A percentile compares a stretch with the other conserved stretches of the same genome.
These are phyloP conservation scores for Fusarium sp. DNA, from an alignment of 2,329 filamentous ascomycete species.

Conservation along the genomic window DNA sequence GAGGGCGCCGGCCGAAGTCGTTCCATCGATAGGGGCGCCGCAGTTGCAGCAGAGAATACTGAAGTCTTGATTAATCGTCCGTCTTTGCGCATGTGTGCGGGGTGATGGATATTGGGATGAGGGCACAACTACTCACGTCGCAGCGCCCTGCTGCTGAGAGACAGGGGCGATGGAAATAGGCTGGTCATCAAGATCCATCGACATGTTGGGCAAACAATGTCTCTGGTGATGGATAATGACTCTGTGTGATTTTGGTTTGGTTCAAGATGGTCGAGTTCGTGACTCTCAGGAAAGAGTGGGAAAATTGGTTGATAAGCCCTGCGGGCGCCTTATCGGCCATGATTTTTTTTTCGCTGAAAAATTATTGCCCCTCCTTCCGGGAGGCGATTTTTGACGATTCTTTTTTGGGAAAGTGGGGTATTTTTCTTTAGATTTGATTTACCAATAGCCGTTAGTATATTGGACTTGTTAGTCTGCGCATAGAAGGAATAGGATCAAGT, in stretches of 20 bases:
- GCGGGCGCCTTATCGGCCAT: constrained; percentile 42
- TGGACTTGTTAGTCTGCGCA: not conserved
- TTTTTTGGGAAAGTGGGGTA: not conserved
- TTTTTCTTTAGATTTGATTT: not conserved
- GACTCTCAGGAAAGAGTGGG: constrained; percentile 43
- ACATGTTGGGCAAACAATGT: constrained; percentile 48
- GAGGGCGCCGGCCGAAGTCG: constrained; percentile 83
- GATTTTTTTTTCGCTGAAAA: constrained; percentile 37
- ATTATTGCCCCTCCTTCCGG: constrained; percentile 20
- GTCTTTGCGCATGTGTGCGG: constrained; percentile 35
- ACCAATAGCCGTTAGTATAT: not conserved
- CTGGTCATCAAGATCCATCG: constrained; percentile 60
- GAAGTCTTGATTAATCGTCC: not conserved
- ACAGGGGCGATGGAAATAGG: constrained; percentile 53
- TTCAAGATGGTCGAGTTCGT: constrained; percentile 34
- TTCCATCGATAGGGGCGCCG: constrained; percentile 94
- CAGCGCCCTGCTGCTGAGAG: constrained; percentile 50
- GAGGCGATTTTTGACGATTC: constrained; percentile 32
- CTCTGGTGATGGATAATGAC: constrained; percentile 24
- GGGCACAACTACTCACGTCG: constrained; percentile 58
- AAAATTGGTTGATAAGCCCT: constrained; percentile 55
- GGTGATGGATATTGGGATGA: constrained; percentile 5
- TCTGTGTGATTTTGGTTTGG: constrained; percentile 10
- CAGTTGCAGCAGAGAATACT: constrained; percentile 96
- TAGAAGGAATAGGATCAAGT: not conserved